Evolutionary conservation across 495 filamentous ascomycete species (phyloP), one percentile per base, ranked within the genome.

Genomic region (Xylaria bambusicola): DNA sequence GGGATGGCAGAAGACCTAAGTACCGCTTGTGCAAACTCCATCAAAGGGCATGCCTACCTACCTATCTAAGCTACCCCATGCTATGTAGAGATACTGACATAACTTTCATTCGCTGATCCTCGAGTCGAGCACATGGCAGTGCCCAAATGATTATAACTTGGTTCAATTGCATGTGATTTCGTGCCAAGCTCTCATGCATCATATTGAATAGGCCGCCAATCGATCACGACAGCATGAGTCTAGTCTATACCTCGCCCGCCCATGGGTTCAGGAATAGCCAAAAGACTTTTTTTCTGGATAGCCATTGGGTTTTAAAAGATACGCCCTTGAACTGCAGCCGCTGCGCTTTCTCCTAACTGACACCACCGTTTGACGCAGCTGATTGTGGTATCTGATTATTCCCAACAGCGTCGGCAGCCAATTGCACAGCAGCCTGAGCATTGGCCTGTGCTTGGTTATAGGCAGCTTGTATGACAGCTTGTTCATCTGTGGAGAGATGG

Each of bases 401-500:
- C 36, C 68, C 66, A 3, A 62, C 67, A 12, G 66, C 62, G 45
- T 63, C 61, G 9, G 54, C 61, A 46, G 64, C 66, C 50, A 66
- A 31, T 24, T 69, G 68, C 18, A 60, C 42, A 50, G 70, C 69
- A 33, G 77, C 72, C 48, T 73, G 70, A 40, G 73, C 76, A 47
- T 77, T 70, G 6, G 67, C 67, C 26, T 95, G 89, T 15, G 93
- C 93, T 72, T 92, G 86, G 60, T 91, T 84, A 64, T 93, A 82
- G 35, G 93, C 92, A 26, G 78, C 82, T 67, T 92, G 85, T 54
- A 98, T 82, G 54, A 96, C 76, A 60, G 81, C 81, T 72, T 95
- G 89, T 66, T 98, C 93, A 15, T 94, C 90, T 7, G 84, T 76
- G 33, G 82, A 86, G 18, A 98, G 85, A 52, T 88, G 87, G 56